These are phyloP conservation scores for Xylaria longipes DNA, from an alignment of 495 filamentous ascomycete species.

Conservation along the genomic window DNA sequence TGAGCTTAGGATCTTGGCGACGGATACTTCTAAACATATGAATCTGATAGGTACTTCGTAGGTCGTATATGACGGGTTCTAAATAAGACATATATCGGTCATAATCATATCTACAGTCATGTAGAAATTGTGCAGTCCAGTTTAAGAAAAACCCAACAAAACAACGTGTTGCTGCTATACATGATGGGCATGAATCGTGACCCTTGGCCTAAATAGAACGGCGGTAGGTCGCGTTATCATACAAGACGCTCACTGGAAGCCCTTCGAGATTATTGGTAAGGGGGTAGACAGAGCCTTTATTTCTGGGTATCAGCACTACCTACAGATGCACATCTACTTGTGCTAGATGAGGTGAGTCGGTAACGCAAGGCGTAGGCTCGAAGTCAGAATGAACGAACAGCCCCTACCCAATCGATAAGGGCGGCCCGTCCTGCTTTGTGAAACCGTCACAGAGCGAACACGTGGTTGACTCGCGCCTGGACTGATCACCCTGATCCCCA, in stretches of 20 bases:
- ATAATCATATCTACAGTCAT: not conserved
- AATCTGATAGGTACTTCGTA: not conserved
- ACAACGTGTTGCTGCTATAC: not conserved
- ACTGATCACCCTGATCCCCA: conserved; percentile 29
- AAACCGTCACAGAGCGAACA: conserved; percentile 9
- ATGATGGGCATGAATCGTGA: not conserved
- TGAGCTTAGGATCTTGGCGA: not conserved
- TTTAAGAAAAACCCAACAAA: not conserved
- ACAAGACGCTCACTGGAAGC: conserved; percentile 4
- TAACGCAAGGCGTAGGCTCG: conserved; percentile 22
- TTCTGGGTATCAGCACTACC: conserved; percentile 36
- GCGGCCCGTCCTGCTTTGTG: not conserved
- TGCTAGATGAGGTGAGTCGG: conserved; percentile 23
- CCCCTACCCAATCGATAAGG: not conserved
- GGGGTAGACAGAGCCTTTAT: conserved; percentile 37
- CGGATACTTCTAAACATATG: not conserved
- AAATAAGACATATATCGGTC: not conserved
- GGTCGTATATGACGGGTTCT: not conserved
- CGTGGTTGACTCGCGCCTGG: conserved; percentile 19
- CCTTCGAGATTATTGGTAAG: not conserved
- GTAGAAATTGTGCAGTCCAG: not conserved
- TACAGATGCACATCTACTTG: conserved; percentile 27
- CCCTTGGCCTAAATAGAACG: not conserved
- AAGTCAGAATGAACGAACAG: conserved; percentile 3
- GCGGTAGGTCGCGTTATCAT: not conserved